phyloP scores from a whole-genome alignment of 495 filamentous ascomycete species.

The Hypoxylon subgilvum region DNA sequence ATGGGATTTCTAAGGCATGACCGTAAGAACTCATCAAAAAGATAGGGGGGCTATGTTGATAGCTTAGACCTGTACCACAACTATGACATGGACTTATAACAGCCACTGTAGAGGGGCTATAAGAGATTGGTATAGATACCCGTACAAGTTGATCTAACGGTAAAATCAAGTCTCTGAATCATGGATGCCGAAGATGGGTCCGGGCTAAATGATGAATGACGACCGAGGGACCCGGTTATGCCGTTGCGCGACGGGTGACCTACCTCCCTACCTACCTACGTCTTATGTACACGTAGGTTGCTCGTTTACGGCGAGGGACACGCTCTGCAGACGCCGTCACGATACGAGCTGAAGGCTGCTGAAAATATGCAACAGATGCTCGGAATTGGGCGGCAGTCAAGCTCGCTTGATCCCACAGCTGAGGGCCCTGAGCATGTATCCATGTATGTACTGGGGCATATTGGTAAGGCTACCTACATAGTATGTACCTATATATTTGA shows the following conservation, averaged over 20 bases:
- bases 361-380: constrained; percentile 1
- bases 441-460: background rate
- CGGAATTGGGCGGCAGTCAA: background rate
- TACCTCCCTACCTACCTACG: constrained; percentile 1
- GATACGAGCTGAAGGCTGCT: too few relatives aligned
- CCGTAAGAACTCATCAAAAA: too few relatives aligned
- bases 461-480: background rate
- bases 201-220: constrained; percentile 12
- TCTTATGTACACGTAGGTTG: background rate
- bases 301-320: background rate
- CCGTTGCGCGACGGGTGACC: constrained; percentile 7
- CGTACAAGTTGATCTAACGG: constrained; percentile 7
- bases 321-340: background rate
- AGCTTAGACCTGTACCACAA: background rate
- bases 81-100: background rate
- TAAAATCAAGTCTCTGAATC: constrained; percentile 31
- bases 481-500: too few relatives aligned
- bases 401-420: too few relatives aligned
- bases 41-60: too few relatives aligned
- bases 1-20: too few relatives aligned
- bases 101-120: background rate
- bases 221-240: constrained; percentile 17
- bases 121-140: constrained; percentile 15
- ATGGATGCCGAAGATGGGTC: constrained; percentile 23
- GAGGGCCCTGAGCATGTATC: too few relatives aligned